Percentiles rank a stretch among this genome's conserved stretches.
phyloP scores from a whole-genome alignment of 2,329 filamentous ascomycete species.

The Aspergillus novoparasiticus region DNA sequence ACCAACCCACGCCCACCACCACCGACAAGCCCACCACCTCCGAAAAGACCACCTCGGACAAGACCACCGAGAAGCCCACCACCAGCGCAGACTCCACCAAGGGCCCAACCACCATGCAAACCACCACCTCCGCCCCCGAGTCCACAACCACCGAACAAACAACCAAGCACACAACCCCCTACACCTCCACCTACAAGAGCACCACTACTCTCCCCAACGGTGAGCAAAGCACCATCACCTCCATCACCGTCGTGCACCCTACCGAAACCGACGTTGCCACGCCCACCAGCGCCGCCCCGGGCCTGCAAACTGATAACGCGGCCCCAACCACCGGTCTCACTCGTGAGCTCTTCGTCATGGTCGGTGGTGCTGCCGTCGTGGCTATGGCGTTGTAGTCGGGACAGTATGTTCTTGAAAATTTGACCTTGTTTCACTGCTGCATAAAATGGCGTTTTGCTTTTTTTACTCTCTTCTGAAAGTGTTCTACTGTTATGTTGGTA shows the following conservation, averaged over 20 bases:
- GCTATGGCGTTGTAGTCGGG: conserved; percentile 39
- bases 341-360: conserved; percentile 41
- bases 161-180: conserved; percentile 28
- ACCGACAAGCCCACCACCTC: not conserved
- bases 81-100: conserved; percentile 21
- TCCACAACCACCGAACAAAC: conserved; percentile 24
- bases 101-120: conserved; percentile 20
- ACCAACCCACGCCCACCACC: not conserved
- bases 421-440: not conserved
- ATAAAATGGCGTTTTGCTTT: not conserved
- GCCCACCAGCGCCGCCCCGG: conserved; percentile 33
- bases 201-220: conserved; percentile 48
- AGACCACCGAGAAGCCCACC: conserved; percentile 15
- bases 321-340: conserved; percentile 31
- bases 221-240: conserved; percentile 45
- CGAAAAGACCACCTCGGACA: conserved; percentile 10
- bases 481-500: not conserved
- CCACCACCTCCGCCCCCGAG: conserved; percentile 17
- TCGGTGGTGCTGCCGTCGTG: conserved; percentile 45
- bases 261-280: conserved; percentile 28
- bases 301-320: conserved; percentile 44
- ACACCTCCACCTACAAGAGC: conserved; percentile 43
- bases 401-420: not conserved
- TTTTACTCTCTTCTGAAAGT: not conserved
- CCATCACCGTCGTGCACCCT: conserved; percentile 48